Evolutionary conservation across 139 green algal species (phyloP).

Genomic region (Pseudopediastrum boryanum): DNA sequence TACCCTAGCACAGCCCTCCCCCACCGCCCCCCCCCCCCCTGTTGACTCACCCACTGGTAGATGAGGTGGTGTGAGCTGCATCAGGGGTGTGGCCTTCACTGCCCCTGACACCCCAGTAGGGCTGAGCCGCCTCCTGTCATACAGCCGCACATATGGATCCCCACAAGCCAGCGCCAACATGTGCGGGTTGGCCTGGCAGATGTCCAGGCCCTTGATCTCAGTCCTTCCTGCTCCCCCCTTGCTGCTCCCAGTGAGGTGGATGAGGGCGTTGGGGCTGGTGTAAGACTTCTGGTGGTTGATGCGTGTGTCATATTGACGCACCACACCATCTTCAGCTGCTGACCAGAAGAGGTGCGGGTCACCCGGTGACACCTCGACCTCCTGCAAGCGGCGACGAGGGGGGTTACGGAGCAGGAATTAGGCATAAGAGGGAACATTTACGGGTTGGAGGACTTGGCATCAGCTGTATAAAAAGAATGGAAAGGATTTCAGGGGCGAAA

Average conservation of each 20-base stretch:
- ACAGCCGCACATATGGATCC: constrained; percentile 75
- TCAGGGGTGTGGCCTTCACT: constrained; percentile 4
- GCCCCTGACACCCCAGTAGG: neutral
- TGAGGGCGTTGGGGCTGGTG: constrained; percentile 60
- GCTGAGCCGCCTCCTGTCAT: constrained; percentile 70
- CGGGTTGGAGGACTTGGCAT: too few species aligned
- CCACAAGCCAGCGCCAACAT: constrained; percentile 74
- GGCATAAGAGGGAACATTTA: neutral
- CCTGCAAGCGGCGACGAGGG: constrained; percentile 45
- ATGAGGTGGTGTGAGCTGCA: constrained; percentile 58
- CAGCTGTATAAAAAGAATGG: too few species aligned
- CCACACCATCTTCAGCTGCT: constrained; percentile 77
- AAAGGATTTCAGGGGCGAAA: too few species aligned
- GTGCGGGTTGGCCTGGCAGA: constrained; percentile 61
- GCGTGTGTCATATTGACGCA: constrained; percentile 86
- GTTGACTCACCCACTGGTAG: constrained; percentile 30
- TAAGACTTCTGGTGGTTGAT: constrained; percentile 46
- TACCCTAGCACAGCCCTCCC: too few species aligned
- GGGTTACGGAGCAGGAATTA: neutral
- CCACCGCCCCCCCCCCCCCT: too few species aligned
- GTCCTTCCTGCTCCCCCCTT: constrained; percentile 18
- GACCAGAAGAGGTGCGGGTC: constrained; percentile 91
- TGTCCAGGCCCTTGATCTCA: constrained; percentile 70
- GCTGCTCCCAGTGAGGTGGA: constrained; percentile 35
- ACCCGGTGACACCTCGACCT: constrained; percentile 73